Evolutionary conservation across 2,329 filamentous ascomycete species (phyloP).

Genomic region (Colletotrichum melonis): DNA sequence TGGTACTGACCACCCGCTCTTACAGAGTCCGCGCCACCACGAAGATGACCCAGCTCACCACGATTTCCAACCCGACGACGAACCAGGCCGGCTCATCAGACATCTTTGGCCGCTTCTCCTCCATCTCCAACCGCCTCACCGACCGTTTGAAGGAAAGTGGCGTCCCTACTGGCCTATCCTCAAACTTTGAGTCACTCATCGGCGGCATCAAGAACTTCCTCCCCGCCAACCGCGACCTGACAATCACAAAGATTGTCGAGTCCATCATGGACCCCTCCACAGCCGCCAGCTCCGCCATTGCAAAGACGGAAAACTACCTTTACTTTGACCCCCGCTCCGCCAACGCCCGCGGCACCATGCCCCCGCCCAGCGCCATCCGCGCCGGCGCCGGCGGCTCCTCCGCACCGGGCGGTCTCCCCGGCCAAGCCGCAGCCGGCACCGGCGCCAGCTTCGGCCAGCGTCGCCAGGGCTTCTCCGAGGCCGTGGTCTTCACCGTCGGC

Average conservation of each 20-base stretch:
- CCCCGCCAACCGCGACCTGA: conserved; percentile 94
- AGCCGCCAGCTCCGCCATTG: conserved; percentile 90
- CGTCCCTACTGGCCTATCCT: conserved; percentile 74
- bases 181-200: conserved; percentile 93
- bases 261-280: conserved; percentile 96
- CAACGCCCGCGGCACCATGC: conserved; percentile 92
- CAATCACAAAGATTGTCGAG: conserved; percentile 97
- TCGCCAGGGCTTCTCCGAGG: conserved; percentile 88
- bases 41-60: conserved; percentile 97
- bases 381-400: conserved; percentile 52
- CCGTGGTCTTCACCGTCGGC: conserved; percentile 93
- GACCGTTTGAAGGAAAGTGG: conserved; percentile 92
- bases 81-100: conserved; percentile 75
- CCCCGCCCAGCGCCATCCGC: conserved; percentile 75
- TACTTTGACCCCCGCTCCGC: conserved; percentile 97
- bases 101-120: conserved; percentile 92
- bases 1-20: conserved; percentile 39
- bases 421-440: conserved; percentile 66
- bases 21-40: conserved; percentile 88
- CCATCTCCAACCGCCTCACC: conserved; percentile 90
- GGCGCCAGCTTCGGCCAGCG: conserved; percentile 90
- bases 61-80: conserved; percentile 80
- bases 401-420: conserved; percentile 60
- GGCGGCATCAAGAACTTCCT: conserved; percentile 98
- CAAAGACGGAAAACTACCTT: conserved; percentile 95